These are phyloP conservation scores for Clonostachys rhizophaga DNA, from an alignment of 2,329 filamentous ascomycete species.

Conservation along the genomic window DNA sequence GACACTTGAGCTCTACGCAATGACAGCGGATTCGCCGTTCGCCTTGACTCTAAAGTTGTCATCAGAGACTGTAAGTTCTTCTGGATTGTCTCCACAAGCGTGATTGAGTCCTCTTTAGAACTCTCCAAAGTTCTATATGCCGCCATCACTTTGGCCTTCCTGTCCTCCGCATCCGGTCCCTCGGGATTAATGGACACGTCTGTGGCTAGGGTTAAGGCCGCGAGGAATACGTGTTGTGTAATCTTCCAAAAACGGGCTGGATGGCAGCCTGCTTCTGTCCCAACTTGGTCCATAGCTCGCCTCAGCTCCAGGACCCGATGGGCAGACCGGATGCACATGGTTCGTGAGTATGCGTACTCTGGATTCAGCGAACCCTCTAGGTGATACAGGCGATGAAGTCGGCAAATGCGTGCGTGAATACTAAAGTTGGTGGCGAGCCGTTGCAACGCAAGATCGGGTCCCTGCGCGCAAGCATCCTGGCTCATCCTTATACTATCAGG, in stretches of 20 bases:
- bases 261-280: background rate
- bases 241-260: background rate
- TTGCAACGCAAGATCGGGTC: background rate
- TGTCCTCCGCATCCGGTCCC: too few species aligned
- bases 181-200: background rate
- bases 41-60: too few species aligned
- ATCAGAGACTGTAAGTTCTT: too few species aligned
- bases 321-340: background rate
- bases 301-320: background rate
- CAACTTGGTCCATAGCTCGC: background rate
- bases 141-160: too few species aligned
- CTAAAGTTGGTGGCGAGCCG: background rate
- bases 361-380: background rate
- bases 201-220: background rate
- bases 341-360: background rate
- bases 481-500: background rate
- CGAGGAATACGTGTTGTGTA: background rate
- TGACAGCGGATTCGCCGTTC: too few species aligned
- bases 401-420: background rate
- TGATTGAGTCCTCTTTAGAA: too few species aligned
- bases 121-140: too few species aligned
- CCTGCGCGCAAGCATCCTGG: background rate
- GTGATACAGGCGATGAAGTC: background rate
- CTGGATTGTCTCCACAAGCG: too few species aligned
- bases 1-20: too few species aligned